Base-by-base conservation (phyloP, 106 monocot genomes). In the Vanilla planifolia region DNA sequence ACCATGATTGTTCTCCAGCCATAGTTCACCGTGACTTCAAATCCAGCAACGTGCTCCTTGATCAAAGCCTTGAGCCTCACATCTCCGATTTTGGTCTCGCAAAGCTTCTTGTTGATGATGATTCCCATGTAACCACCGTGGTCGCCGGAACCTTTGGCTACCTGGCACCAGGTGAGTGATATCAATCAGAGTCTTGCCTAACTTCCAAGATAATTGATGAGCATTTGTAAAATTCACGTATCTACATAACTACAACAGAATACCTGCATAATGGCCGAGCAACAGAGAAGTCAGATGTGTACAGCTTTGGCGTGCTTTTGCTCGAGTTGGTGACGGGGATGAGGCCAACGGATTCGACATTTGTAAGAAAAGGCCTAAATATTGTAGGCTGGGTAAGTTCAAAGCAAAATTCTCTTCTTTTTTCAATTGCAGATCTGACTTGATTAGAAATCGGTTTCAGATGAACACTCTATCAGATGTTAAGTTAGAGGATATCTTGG, bases 71-170 rank as follows among this genome's bases (percentile, higher is more conserved):
- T 43, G 86, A 96, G 64, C 90, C 95, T 55, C 95, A 79, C 33
- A 67, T 96, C 3, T 90, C 95, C 27, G 95, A 96, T 62, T 96
- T 90, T 69, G 89, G 95, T 55, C 78, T 96, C 32, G 76, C 95
- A 35, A 96, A 81, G 69, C 81, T 90, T 39, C 79, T 96, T n/a
- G 90, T 84, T 11, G 80, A 84, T 46, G 80, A 79, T 56, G 84
- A 81, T 72, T 61, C 78, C 2, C 83, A 84, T 62, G 72, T 90
- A 26, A 96, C 95, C 21, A 96, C 95, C 27, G 90, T 96, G 3
- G 95, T 96, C 33, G 90, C 95, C 25, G 95, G 95, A 14, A 90
- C 86, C 55, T 96, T 96, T 60, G 95, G 90, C 65, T 90, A 90
- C 51, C 51, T 96, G 29, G 81, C 87, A 51, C 88, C 88, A 77